phyloP scores from a whole-genome alignment of 2,329 filamentous ascomycete genomes.

The Nigrospora osmanthi region DNA sequence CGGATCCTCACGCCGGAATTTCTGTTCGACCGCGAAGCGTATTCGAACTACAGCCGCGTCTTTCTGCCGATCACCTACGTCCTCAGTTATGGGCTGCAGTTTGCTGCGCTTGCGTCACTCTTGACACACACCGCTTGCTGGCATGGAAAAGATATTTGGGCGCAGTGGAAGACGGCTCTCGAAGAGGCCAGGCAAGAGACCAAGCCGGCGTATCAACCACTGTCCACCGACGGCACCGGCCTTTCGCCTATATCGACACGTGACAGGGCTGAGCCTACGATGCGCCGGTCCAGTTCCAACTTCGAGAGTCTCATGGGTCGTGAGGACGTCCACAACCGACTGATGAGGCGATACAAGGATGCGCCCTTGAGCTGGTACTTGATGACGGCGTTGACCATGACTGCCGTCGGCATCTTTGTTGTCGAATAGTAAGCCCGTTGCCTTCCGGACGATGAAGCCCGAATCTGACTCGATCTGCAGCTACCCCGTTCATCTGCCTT shows the following conservation, averaged over 20 bases:
- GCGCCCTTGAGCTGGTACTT: constrained; percentile 79
- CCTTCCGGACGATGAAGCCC: not conserved
- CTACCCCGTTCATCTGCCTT: constrained; percentile 75
- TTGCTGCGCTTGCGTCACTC: constrained; percentile 72
- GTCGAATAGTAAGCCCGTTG: constrained; percentile 64
- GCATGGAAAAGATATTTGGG: constrained; percentile 78
- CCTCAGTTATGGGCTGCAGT: constrained; percentile 78
- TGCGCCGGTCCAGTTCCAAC: constrained; percentile 16
- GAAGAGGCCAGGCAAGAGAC: constrained; percentile 49
- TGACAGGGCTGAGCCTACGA: constrained; percentile 3
- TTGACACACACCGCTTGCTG: constrained; percentile 76
- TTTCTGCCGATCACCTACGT: constrained; percentile 85
- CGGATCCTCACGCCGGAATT: constrained; percentile 73
- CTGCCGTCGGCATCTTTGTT: constrained; percentile 71
- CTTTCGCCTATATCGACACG: constrained; percentile 11
- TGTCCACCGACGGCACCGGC: constrained; percentile 20
- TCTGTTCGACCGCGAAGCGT: constrained; percentile 68
- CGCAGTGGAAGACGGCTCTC: constrained; percentile 64
- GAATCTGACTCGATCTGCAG: constrained; percentile 27
- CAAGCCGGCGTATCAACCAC: constrained; percentile 44
- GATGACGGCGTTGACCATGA: constrained; percentile 66
- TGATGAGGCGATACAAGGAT: constrained; percentile 78
- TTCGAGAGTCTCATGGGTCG: constrained; percentile 53
- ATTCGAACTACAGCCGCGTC: constrained; percentile 73
- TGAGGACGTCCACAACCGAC: constrained; percentile 76